A percentile compares a stretch with the other conserved stretches of the same genome.
Evolutionary conservation across 2,329 filamentous ascomycete species (phyloP).

Genomic region (Paraconiothyrium sp.): DNA sequence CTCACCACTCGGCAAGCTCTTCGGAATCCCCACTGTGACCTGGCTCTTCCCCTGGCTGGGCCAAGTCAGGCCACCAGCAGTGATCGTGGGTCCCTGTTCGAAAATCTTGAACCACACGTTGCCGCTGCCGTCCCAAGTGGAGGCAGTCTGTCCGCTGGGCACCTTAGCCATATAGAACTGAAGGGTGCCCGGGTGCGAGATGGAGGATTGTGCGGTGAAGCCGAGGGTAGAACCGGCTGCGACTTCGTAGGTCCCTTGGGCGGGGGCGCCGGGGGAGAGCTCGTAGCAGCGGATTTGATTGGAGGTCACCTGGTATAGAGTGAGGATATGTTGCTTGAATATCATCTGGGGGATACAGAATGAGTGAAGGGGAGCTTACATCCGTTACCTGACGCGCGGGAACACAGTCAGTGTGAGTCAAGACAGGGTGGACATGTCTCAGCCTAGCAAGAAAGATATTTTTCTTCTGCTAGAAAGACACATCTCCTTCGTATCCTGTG

Average conservation of each 20-base stretch:
- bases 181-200: slow-evolving; percentile 47
- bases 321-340: not conserved
- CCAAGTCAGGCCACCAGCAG: slow-evolving; percentile 18
- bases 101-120: slow-evolving; percentile 50
- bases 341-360: not conserved
- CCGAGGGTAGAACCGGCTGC: slow-evolving; percentile 41
- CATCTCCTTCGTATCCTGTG: too few species aligned
- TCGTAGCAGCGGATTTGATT: slow-evolving; percentile 36
- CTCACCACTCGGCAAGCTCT: slow-evolving; percentile 52
- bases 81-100: slow-evolving; percentile 25
- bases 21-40: slow-evolving; percentile 51
- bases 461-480: too few species aligned
- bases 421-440: too few species aligned
- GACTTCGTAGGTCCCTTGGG: slow-evolving; percentile 15
- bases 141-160: slow-evolving; percentile 41
- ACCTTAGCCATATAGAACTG: slow-evolving; percentile 52
- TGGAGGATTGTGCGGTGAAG: slow-evolving; percentile 38
- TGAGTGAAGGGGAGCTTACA: slow-evolving; percentile 17
- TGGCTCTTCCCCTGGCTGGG: slow-evolving; percentile 18
- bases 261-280: slow-evolving; percentile 24
- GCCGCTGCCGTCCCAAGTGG: slow-evolving; percentile 44
- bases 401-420: too few species aligned
- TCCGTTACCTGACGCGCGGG: slow-evolving; percentile 19
- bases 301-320: slow-evolving; percentile 24
- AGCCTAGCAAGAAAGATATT: too few species aligned